Conservation (phyloP, 192 early-diverging fungal species). For the Backusella luteola region DNA sequence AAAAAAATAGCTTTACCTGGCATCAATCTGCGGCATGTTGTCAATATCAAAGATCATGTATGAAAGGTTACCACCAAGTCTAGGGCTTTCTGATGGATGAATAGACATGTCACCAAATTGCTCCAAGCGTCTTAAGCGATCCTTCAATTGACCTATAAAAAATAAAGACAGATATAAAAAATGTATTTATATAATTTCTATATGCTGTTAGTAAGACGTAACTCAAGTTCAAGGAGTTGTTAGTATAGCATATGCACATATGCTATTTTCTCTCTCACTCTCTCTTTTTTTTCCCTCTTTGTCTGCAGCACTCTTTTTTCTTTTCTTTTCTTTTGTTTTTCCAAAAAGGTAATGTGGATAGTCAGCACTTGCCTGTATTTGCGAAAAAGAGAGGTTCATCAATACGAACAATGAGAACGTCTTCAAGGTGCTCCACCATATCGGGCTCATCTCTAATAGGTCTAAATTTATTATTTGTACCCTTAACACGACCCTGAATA, state of each 20-base stretch:
- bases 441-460: conserved; percentile 62
- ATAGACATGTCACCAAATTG: conserved; percentile 91
- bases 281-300: too few species aligned
- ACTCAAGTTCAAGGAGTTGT: neutral
- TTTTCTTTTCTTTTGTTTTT: neutral
- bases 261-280: neutral
- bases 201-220: neutral
- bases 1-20: conserved; percentile 61
- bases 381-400: conserved; percentile 97
- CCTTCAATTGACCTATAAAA: conserved; percentile 83
- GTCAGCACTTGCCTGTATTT: conserved; percentile 58
- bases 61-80: conserved; percentile 61
- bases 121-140: conserved; percentile 89
- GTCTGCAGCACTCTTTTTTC: neutral
- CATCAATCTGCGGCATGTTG: conserved; percentile 87
- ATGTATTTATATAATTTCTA: neutral
- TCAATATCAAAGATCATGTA: conserved; percentile 92
- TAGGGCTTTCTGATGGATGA: conserved; percentile 92
- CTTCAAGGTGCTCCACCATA: conserved; percentile 75
- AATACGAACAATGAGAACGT: conserved; percentile 83
- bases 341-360: neutral
- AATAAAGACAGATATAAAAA: neutral
- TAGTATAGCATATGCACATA: neutral
- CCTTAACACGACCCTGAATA: conserved; percentile 49
- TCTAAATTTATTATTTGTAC: conserved; percentile 67